These are phyloP conservation scores for Paratrypanosoma confusum DNA, from an alignment of 208 protist species.

Conservation along the genomic window DNA sequence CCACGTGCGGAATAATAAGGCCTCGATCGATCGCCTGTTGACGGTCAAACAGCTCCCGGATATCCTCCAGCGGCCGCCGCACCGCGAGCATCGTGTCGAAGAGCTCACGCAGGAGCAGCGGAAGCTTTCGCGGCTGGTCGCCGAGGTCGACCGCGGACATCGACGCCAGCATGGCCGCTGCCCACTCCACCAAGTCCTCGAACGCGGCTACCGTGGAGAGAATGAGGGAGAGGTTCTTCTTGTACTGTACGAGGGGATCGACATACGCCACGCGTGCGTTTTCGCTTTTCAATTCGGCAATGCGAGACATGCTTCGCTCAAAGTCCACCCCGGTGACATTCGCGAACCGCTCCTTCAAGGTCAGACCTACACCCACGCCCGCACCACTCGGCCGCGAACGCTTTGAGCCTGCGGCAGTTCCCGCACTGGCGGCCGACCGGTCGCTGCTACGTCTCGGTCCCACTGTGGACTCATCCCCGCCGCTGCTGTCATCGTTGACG, in stretches of 20 bases:
- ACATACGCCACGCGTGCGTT: constrained; percentile 59
- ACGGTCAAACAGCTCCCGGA: constrained; percentile 60
- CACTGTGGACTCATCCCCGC: not conserved
- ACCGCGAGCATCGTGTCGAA: constrained; percentile 22
- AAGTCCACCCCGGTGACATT: constrained; percentile 44
- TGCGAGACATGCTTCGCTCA: constrained; percentile 68
- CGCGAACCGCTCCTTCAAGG: constrained; percentile 6
- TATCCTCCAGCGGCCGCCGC: constrained; percentile 22
- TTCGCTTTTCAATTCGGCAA: constrained; percentile 53
- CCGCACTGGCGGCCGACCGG: no score
- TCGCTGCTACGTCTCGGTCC: no score
- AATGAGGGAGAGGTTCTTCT: constrained; percentile 72
- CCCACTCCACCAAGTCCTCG: constrained; percentile 52
- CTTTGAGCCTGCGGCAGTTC: no score
- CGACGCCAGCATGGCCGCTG: no score
- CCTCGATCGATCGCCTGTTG: constrained; percentile 25
- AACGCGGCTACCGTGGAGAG: constrained; percentile 48
- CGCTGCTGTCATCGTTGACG: not conserved
- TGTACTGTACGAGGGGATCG: constrained; percentile 74
- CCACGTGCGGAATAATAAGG: constrained; percentile 50
- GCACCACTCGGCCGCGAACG: constrained; percentile 1
- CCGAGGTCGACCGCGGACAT: constrained; percentile 1
- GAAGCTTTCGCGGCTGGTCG: constrained; percentile 6
- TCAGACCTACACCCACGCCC: not conserved
- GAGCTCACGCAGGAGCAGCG: constrained; percentile 49